Conservation (phyloP, 2,329 filamentous ascomycete species). For the Paraphoma chrysanthemicola region DNA sequence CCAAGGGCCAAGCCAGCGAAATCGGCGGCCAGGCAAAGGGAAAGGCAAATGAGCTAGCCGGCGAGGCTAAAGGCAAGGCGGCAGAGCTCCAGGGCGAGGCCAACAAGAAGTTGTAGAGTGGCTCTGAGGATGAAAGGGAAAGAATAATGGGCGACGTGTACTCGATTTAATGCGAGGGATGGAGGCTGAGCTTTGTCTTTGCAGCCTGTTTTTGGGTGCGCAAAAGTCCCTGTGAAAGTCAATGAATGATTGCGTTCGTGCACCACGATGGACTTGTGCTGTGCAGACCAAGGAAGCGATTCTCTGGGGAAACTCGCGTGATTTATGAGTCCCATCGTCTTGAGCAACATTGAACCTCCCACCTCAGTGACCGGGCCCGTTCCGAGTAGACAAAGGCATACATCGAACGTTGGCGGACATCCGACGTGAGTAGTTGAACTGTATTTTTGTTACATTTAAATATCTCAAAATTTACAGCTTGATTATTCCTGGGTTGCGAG, state of each 20-base stretch:
- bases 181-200: not conserved
- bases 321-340: too few relatives aligned
- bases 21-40: slow-evolving; percentile 44
- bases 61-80: slow-evolving; percentile 54
- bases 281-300: not conserved
- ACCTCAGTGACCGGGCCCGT: too few relatives aligned
- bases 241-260: slow-evolving; percentile 6
- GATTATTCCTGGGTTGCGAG: too few relatives aligned
- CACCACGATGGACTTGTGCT: not conserved
- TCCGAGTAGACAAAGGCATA: too few relatives aligned
- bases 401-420: too few relatives aligned
- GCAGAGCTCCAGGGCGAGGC: slow-evolving; percentile 53
- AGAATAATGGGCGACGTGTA: slow-evolving; percentile 1
- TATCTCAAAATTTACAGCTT: too few relatives aligned
- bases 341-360: too few relatives aligned
- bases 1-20: slow-evolving; percentile 44
- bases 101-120: slow-evolving; percentile 53
- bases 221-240: not conserved
- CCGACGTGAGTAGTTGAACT: too few relatives aligned
- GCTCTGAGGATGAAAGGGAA: not conserved
- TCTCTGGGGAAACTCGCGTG: too few relatives aligned
- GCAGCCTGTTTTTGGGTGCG: not conserved
- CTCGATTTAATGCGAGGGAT: slow-evolving; percentile 1
- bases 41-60: slow-evolving; percentile 51
- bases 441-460: too few relatives aligned